Conservation (phyloP, 371 early-diverging fungal species). For the Sporodiniella umbellata region DNA sequence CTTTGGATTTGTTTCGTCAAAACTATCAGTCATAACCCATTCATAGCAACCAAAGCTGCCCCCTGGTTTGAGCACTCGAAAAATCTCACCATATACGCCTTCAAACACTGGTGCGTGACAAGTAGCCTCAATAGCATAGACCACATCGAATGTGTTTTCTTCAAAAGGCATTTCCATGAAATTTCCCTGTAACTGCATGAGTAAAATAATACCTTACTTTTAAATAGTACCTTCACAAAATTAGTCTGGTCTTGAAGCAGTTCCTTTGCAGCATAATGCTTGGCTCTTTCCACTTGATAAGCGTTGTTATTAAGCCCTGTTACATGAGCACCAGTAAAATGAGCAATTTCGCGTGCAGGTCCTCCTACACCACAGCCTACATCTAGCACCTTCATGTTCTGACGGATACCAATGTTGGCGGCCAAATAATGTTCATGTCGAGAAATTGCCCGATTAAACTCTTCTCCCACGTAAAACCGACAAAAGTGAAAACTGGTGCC, state of each 20-base stretch:
- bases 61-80: constrained; percentile 90
- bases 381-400: constrained; percentile 74
- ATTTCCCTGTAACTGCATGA: constrained; percentile 61
- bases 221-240: constrained; percentile 54
- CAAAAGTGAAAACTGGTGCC: constrained; percentile 91
- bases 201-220: no score
- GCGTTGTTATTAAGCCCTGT: constrained; percentile 95
- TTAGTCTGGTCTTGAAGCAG: constrained; percentile 59
- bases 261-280: constrained; percentile 64
- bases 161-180: constrained; percentile 91
- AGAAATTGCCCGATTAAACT: constrained; percentile 78
- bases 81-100: constrained; percentile 85
- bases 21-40: constrained; percentile 88
- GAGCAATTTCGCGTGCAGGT: constrained; percentile 88
- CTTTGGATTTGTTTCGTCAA: constrained; percentile 67
- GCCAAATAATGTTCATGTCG: constrained; percentile 92
- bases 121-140: constrained; percentile 93
- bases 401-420: constrained; percentile 64
- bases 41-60: constrained; percentile 88
- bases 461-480: constrained; percentile 73
- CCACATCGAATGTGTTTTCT: constrained; percentile 77
- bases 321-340: constrained; percentile 85
- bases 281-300: constrained; percentile 85
- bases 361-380: constrained; percentile 95
- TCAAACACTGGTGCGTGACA: constrained; percentile 83